Base-by-base conservation (phyloP, 148 eudicot species). In the Linanthus parryae region DNA sequence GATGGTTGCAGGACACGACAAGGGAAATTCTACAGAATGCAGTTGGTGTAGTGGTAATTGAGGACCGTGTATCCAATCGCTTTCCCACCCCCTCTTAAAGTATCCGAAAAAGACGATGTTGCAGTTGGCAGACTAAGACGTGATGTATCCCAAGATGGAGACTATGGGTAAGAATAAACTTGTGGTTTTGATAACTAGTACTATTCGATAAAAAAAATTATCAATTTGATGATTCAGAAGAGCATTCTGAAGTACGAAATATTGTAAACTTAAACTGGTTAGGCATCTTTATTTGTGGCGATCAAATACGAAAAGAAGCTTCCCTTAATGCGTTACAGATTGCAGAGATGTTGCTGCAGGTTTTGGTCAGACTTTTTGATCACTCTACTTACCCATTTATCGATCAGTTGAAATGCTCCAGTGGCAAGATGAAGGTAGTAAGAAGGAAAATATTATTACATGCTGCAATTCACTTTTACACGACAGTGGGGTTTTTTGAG, bases 231-330 rank as follows among this genome's bases (percentile, higher is more conserved):
- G n/a, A n/a, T n/a, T n/a, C n/a, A n/a, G n/a, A n/a, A n/a, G n/a
- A n/a, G n/a, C n/a, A n/a, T n/a, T n/a, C n/a, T n/a, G n/a, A n/a
- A n/a, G n/a, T n/a, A n/a, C n/a, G n/a, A n/a, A n/a, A n/a, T n/a
- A n/a, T n/a, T n/a, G n/a, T n/a, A n/a, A n/a, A n/a, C n/a, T n/a
- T n/a, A n/a, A 48, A 56, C 78, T 88, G 96, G 70, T 69, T 94
- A 84, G 99, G 88, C 64, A 77, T 88, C 15, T 88, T 94, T 76
- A 91, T 84, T 41, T 94, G 99, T 59, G 94, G 97, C 56, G 97
- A 88, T 79, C 99, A 94, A 74, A 94, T 94, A 66, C 84, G 95
- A 59, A 91, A 91, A 69, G 96, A 94, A 59, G 96, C 96, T 23
- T 94, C 90, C 35, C 96, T 92, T 16, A 92, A 87, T 44, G 96